A percentile compares a stretch with the other conserved stretches of the same genome.
phyloP scores from a whole-genome alignment of 2,329 filamentous ascomycete genomes.

The Aspergillus ochraceoroseus region DNA sequence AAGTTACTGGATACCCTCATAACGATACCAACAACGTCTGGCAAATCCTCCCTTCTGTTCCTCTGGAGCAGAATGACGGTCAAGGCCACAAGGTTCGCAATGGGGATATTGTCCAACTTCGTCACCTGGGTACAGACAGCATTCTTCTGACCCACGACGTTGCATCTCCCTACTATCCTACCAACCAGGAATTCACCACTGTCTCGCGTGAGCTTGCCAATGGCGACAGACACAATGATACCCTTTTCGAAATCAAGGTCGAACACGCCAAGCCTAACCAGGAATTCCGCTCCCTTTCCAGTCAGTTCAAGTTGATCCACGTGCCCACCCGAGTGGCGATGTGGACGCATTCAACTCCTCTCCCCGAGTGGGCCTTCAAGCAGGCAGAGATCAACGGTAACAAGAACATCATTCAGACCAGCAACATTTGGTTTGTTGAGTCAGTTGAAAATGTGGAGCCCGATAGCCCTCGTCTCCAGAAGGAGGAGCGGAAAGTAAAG shows the following conservation, averaged over 20 bases:
- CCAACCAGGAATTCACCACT: conserved; percentile 97
- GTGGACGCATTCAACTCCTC: conserved; percentile 93
- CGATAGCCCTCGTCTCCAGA: conserved; percentile 68
- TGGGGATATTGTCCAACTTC: conserved; percentile 78
- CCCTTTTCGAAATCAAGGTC: conserved; percentile 85
- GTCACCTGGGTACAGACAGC: conserved; percentile 79
- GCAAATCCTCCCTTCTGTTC: conserved; percentile 72
- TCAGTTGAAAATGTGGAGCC: conserved; percentile 74
- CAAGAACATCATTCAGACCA: conserved; percentile 84
- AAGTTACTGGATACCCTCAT: conserved; percentile 95
- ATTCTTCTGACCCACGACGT: conserved; percentile 92
- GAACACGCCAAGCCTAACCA: conserved; percentile 76
- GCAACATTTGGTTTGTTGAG: conserved; percentile 92
- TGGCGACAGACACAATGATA: conserved; percentile 74
- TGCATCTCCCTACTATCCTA: conserved; percentile 90
- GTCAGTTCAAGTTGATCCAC: conserved; percentile 94
- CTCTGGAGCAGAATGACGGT: conserved; percentile 51
- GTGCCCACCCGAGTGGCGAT: conserved; percentile 93
- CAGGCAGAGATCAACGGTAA: conserved; percentile 99
- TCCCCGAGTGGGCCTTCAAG: conserved; percentile 96
- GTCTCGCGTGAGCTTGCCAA: conserved; percentile 66
- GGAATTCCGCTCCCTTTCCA: conserved; percentile 83
- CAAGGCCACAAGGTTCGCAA: conserved; percentile 66
- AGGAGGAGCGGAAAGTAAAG: conserved; percentile 74
- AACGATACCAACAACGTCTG: conserved; percentile 99